phyloP scores from a whole-genome alignment of 257 asterid species.

The Parsonsia alboflavescens region DNA sequence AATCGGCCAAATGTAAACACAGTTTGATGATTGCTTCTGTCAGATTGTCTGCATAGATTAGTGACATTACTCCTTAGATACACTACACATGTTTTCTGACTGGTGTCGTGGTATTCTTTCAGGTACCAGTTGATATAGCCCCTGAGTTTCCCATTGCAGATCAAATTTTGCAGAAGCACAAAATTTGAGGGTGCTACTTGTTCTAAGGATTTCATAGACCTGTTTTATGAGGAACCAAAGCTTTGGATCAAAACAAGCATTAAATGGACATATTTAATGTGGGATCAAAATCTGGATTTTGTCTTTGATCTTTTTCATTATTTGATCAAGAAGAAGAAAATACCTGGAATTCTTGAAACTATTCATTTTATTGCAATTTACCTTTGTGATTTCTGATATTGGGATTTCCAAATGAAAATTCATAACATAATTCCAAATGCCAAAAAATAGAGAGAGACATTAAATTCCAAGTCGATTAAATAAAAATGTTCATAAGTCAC shows the following conservation, averaged over 20 bases:
- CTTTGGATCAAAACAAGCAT: too few relatives aligned
- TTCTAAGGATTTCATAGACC: neutral
- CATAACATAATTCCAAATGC: too few relatives aligned
- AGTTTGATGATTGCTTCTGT: neutral
- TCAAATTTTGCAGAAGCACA: constrained; percentile 35
- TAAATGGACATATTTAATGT: too few relatives aligned
- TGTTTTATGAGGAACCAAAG: neutral
- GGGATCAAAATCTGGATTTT: neutral
- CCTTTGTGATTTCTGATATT: neutral
- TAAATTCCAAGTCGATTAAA: too few relatives aligned
- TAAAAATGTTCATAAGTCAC: too few relatives aligned
- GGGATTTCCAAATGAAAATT: neutral
- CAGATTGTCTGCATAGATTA: neutral
- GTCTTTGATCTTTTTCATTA: neutral
- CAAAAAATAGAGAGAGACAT: too few relatives aligned
- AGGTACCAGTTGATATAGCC: constrained; percentile 90
- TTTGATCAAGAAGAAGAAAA: neutral
- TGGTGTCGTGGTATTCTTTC: constrained; percentile 12
- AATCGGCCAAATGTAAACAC: too few relatives aligned
- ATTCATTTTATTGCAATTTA: neutral
- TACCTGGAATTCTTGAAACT: neutral
- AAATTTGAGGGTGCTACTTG: constrained; percentile 11
- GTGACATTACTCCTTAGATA: neutral
- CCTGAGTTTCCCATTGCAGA: constrained; percentile 81
- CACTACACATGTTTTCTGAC: neutral